Evolutionary conservation across 2,329 filamentous ascomycete genomes (phyloP).

Genomic region (Neopestalotiopsis sp.): DNA sequence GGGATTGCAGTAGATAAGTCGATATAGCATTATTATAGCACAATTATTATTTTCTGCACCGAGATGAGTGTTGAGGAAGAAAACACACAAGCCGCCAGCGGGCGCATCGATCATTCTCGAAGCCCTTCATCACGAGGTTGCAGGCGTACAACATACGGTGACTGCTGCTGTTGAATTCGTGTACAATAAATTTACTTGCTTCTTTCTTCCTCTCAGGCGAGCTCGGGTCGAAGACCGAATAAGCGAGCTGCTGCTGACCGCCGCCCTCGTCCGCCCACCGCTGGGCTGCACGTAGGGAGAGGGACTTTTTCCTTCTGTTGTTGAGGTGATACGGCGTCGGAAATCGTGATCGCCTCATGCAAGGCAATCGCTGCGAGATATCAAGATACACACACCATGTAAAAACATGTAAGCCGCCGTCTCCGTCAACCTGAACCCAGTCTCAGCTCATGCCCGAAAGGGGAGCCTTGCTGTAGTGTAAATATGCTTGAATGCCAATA

Average conservation of each 20-base stretch:
- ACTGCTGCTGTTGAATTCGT: background rate
- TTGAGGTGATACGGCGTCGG: background rate
- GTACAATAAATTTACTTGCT: background rate
- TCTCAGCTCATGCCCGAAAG: background rate
- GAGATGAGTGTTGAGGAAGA: background rate
- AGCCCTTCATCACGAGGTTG: background rate
- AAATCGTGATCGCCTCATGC: slow-evolving; percentile 1
- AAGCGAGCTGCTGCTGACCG: background rate
- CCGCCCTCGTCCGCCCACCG: background rate
- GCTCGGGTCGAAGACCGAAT: slow-evolving; percentile 1
- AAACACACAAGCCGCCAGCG: background rate
- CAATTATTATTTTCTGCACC: background rate
- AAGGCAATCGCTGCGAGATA: background rate
- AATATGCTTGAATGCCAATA: slow-evolving; percentile 1
- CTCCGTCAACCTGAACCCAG: background rate
- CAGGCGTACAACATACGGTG: background rate
- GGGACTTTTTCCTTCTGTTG: background rate
- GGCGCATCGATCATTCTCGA: background rate
- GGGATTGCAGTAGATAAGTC: background rate
- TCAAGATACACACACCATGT: background rate
- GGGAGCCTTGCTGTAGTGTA: background rate
- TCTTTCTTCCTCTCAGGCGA: background rate
- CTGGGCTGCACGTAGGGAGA: background rate
- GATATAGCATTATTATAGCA: background rate
- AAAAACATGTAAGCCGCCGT: background rate